Evolutionary conservation across 108 stramenopile genomes (phyloP), one percentile per base, ranked within the genome.

Genomic region (Nitzschia putrida): DNA sequence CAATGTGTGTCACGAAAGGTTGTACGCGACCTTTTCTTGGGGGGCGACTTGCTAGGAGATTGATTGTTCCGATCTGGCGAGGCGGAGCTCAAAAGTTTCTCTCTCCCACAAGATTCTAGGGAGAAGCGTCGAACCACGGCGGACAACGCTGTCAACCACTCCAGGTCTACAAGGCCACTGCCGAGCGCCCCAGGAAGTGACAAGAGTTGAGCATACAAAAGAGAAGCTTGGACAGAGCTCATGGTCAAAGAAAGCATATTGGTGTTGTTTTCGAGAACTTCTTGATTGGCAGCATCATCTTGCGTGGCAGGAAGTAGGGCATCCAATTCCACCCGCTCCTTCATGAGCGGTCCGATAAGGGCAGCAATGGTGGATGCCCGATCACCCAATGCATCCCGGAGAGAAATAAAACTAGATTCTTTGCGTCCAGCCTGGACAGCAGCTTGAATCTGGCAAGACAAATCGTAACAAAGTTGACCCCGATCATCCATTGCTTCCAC

Each of bases 101-200:
- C 75, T 53, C 75, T 8, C 26, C 79, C 79, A 66, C 63, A 71
- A 47, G 72, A 79, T 61, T 89, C 87, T n/a, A 80, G 69, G 4
- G 81, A 69, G 88, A 88, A 94, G 24, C 88, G 61, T 55, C 83
- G 49, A 12, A 90, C 61, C 69, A 90, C 64, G 23, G 85, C 88
- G 0, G 77, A 37, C 72, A 94, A 42, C 10, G 78, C 74, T 12
- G 77, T 78, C 7, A 91, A 34, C 23, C 83, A 80, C 7, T 83
- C 80, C 0, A 83, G 61, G 58, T 88, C 88, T 1, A 94, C 70
- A 26, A 94, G 65, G 0, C 90, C 90, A 39, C 81, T 77, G 1
- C 85, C 90, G 72, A 86, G 81, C 7, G 89, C 84, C 21, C 90
- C 93, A 18, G 78, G 73, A 14, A 78, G 68, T 5, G 73, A 76